Conservation (phyloP, 2,329 filamentous ascomycete species). For the Zarea fungicola region DNA sequence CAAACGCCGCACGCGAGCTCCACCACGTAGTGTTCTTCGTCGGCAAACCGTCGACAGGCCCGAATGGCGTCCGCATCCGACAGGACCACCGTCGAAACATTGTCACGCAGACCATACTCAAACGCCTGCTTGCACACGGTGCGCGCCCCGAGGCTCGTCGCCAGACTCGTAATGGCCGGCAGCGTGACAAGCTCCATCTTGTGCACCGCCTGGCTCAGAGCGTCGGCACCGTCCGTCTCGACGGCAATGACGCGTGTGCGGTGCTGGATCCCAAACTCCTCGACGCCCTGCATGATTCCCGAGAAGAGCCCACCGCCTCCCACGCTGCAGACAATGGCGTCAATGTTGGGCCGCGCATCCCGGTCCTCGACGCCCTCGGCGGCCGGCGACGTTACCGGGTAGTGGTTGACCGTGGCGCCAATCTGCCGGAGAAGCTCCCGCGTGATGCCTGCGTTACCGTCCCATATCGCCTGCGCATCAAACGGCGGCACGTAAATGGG, state of each 20-base stretch:
- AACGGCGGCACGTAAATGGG: conserved; percentile 63
- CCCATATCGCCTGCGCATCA: conserved; percentile 61
- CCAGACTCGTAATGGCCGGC: conserved; percentile 63
- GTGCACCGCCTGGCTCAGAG: conserved; percentile 52
- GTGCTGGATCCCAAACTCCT: conserved; percentile 17
- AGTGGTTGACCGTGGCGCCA: conserved; percentile 18
- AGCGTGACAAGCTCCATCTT: conserved; percentile 54
- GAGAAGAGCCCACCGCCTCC: conserved; percentile 78
- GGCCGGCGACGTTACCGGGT: conserved; percentile 52
- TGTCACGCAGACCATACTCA: conserved; percentile 23
- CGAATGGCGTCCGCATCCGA: conserved; percentile 23
- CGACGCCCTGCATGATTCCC: conserved; percentile 63
- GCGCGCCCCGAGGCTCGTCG: conserved; percentile 63
- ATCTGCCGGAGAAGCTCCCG: conserved; percentile 38
- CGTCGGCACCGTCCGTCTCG: conserved; percentile 68
- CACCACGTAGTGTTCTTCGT: conserved; percentile 26
- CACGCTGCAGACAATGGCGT: conserved; percentile 68
- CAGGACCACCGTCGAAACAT: conserved; percentile 23
- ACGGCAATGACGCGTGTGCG: conserved; percentile 56
- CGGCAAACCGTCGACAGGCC: conserved; percentile 23
- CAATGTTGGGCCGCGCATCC: conserved; percentile 32
- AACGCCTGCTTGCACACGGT: conserved; percentile 52
- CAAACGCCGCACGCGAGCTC: conserved; percentile 26
- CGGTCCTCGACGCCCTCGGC: conserved; percentile 62
- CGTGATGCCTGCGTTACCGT: conserved; percentile 55